Evolutionary conservation across 2,329 filamentous ascomycete species (phyloP).

Genomic region (Atkinsonella texensis): DNA sequence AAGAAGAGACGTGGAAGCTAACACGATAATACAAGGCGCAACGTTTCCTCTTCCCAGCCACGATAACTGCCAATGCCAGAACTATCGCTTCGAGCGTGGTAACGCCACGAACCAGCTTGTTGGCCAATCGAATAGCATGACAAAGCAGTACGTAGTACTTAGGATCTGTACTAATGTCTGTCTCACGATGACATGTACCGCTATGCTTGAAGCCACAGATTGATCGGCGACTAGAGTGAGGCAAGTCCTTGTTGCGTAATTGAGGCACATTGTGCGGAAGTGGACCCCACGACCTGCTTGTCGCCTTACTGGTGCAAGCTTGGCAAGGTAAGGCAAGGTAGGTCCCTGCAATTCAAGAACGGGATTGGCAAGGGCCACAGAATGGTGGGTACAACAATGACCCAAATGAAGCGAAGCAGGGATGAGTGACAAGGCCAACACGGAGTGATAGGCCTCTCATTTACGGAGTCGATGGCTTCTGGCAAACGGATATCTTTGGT

Average conservation of each 20-base stretch:
- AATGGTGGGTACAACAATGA: neutral
- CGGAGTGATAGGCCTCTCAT: neutral
- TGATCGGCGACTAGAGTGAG: neutral
- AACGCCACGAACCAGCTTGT: too few relatives aligned
- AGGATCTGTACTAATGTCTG: too few relatives aligned
- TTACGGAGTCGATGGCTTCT: too few relatives aligned
- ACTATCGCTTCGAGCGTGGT: neutral
- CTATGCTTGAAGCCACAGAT: too few relatives aligned
- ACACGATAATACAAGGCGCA: neutral
- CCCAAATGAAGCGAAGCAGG: constrained; percentile 5
- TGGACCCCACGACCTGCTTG: neutral
- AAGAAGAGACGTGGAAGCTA: neutral
- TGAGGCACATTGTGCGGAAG: neutral
- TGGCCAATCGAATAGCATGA: too few relatives aligned
- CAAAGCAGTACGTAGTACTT: too few relatives aligned
- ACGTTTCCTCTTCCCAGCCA: neutral
- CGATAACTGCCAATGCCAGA: neutral
- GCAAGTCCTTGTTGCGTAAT: neutral
- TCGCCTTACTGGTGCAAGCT: neutral
- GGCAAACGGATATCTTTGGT: too few relatives aligned
- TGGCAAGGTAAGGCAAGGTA: neutral
- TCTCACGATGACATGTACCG: too few relatives aligned
- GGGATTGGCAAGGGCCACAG: neutral
- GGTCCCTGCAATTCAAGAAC: constrained; percentile 2
- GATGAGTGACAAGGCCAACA: neutral